Evolutionary conservation across 495 filamentous ascomycete species (phyloP), one percentile per base, ranked within the genome.

Genomic region (Aspergillus bridgeri): DNA sequence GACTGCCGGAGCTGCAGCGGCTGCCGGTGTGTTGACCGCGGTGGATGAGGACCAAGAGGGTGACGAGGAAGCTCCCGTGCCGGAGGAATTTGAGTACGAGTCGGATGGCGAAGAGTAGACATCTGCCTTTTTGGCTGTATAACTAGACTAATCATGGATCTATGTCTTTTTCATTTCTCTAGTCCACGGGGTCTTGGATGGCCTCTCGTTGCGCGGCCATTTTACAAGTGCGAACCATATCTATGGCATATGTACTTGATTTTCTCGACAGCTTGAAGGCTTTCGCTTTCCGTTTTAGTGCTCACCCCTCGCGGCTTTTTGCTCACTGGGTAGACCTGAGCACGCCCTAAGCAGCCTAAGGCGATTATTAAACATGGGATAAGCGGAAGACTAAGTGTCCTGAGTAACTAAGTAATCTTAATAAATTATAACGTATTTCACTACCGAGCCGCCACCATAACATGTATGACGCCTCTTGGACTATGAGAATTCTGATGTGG

Each of bases 1-100:
- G 6, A 62, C 62, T 19, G 68, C 69, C 20, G 88, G 88, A 27
- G 89, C 89, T 19, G 85, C 83, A 0, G 89, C 88, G 0, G 90
- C 88, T 3, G 92, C 89, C 0, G 90, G 83, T 46, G 89, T 92
- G 2, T 75, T 96, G 61, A 92, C 86, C 8, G 87, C 90, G 0
- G 83, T 92, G 13, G 89, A 95, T 61, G 91, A 96, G 72, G 92
- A 96, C 66, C 86, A 84, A 19, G 90, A 83, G 51, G 90, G 86
- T 13, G 89, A 81, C 13, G 88, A 92, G 64, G 92, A 96, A 63
- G 92, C 93, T 2, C 79, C 85, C 17, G 69, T 87, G 22, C 93
- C 93, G 15, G 76, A 81, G 18, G 89, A 92, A 27, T 98, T 98
- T 70, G 86, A 92, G 18, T 96, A 97, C 67, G 84, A 88, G 61